phyloP scores from a whole-genome alignment of 345 rosid genomes.

The Combretum micranthum region DNA sequence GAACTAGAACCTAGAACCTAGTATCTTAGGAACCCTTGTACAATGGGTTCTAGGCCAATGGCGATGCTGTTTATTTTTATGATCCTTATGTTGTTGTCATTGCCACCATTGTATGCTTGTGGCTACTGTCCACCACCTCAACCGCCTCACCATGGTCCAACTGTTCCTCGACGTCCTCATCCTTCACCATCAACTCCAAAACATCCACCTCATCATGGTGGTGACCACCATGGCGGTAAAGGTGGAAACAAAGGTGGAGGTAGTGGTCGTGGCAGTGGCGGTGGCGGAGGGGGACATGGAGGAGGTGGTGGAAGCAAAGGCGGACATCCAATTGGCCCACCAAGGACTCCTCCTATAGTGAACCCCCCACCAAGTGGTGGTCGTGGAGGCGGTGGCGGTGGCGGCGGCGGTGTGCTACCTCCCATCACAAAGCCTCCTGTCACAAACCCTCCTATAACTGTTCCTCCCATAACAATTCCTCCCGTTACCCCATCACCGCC shows the following conservation, averaged over 20 bases:
- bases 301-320: neutral
- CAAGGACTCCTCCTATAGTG: too few species aligned
- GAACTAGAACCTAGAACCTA: too few species aligned
- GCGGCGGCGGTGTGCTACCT: conserved; percentile 1
- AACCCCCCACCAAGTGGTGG: neutral
- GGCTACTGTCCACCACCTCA: conserved; percentile 14
- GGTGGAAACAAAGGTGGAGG: neutral
- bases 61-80: conserved; percentile 10
- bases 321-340: too few species aligned
- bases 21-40: neutral
- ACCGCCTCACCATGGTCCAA: conserved; percentile 8
- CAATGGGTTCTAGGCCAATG: conserved; percentile 9
- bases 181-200: neutral
- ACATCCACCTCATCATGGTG: conserved; percentile 8
- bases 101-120: conserved; percentile 15
- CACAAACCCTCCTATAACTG: conserved; percentile 1
- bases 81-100: conserved; percentile 11
- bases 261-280: neutral
- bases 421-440: conserved; percentile 14
- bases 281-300: neutral
- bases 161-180: conserved; percentile 8
- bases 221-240: neutral
- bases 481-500: conserved; percentile 8
- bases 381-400: neutral
- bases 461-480: conserved; percentile 8